These are phyloP conservation scores for Rhodotorula sp. DNA, from an alignment of 1,284 basidiomycete species.

Conservation along the genomic window DNA sequence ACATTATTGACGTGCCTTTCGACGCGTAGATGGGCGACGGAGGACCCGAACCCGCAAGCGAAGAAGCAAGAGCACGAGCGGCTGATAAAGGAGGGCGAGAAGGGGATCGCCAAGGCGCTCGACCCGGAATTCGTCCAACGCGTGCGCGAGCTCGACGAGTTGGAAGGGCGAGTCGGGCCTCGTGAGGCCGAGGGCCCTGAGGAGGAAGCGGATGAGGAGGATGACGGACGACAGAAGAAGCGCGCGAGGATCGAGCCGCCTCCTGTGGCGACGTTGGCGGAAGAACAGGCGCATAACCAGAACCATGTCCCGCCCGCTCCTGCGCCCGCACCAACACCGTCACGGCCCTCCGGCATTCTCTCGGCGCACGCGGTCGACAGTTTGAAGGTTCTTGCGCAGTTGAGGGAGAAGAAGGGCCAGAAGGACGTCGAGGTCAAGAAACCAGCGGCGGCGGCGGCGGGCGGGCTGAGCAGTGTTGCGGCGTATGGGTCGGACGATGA, in stretches of 20 bases:
- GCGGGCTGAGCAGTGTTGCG: constrained; percentile 33
- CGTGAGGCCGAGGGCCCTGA: constrained; percentile 45
- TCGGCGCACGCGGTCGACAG: constrained; percentile 35
- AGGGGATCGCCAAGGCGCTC: constrained; percentile 67
- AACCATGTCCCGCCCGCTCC: neutral
- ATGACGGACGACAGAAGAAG: constrained; percentile 36
- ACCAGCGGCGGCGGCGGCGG: constrained; percentile 4
- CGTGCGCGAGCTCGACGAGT: constrained; percentile 52
- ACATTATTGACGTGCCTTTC: neutral
- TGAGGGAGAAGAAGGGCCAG: constrained; percentile 10
- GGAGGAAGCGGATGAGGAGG: constrained; percentile 44
- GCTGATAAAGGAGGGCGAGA: constrained; percentile 74
- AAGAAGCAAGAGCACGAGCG: constrained; percentile 79
- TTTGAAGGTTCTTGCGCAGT: constrained; percentile 27
- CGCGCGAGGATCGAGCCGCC: constrained; percentile 51
- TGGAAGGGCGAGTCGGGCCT: constrained; percentile 43
- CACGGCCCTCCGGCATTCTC: constrained; percentile 16
- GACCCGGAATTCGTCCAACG: constrained; percentile 85
- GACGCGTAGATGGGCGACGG: constrained; percentile 72
- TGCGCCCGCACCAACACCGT: neutral
- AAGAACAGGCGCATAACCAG: constrained; percentile 3
- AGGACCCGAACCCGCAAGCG: constrained; percentile 87
- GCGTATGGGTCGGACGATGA: constrained; percentile 37
- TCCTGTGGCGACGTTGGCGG: constrained; percentile 53
- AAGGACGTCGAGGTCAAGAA: neutral